phyloP scores from a whole-genome alignment of 2,329 filamentous ascomycete genomes.

The Aspergillus pseudotamarii region DNA sequence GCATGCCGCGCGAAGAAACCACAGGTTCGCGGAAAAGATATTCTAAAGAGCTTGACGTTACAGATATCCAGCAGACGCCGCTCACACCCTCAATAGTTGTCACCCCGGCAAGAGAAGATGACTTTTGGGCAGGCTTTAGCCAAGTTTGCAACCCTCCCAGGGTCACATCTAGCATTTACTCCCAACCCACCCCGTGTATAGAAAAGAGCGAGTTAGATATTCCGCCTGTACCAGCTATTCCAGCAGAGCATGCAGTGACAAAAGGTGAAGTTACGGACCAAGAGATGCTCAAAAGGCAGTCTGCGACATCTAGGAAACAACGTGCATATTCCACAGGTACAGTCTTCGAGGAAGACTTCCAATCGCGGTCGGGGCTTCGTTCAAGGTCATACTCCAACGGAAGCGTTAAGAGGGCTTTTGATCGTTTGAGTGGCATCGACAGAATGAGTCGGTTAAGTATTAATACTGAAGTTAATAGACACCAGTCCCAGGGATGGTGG shows the following conservation, averaged over 20 bases:
- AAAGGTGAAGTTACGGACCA: slow-evolving; percentile 20
- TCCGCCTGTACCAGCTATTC: slow-evolving; percentile 48
- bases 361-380: slow-evolving; percentile 11
- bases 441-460: slow-evolving; percentile 32
- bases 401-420: slow-evolving; percentile 32
- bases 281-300: slow-evolving; percentile 19
- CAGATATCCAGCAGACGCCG: slow-evolving; percentile 37
- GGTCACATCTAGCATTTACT: slow-evolving; percentile 49
- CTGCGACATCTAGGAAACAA: slow-evolving; percentile 26
- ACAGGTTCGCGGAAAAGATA: slow-evolving; percentile 21
- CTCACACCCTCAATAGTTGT: slow-evolving; percentile 50
- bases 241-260: slow-evolving; percentile 29
- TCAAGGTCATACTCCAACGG: slow-evolving; percentile 32
- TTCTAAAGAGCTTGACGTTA: slow-evolving; percentile 31
- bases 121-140: slow-evolving; percentile 37
- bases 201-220: slow-evolving; percentile 28
- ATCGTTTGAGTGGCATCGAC: slow-evolving; percentile 25
- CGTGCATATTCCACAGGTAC: slow-evolving; percentile 39
- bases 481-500: slow-evolving; percentile 54
- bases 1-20: slow-evolving; percentile 40
- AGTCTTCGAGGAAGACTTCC: slow-evolving; percentile 40
- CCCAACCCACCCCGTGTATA: slow-evolving; percentile 40
- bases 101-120: slow-evolving; percentile 47
- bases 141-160: slow-evolving; percentile 31
- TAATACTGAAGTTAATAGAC: slow-evolving; percentile 41